Conservation (phyloP, 192 early-diverging fungal species). For the Backusella tuberculispora region DNA sequence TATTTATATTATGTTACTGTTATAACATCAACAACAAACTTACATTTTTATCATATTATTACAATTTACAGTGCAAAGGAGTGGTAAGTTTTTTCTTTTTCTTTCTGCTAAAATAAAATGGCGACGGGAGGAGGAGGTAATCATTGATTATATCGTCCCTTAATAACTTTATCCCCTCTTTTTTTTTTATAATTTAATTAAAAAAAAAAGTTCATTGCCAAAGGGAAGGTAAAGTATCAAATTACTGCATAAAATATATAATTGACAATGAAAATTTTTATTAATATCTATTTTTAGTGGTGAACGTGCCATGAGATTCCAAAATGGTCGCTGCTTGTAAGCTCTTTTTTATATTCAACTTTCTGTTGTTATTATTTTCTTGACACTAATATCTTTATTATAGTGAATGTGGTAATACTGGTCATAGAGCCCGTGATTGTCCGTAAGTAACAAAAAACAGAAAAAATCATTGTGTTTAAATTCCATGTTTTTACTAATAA, state of each 20-base stretch:
- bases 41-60: neutral
- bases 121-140: too few species aligned
- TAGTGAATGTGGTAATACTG: constrained; percentile 41
- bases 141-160: too few species aligned
- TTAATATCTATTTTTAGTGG: constrained; percentile 17
- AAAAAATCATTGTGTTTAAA: neutral
- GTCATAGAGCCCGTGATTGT: constrained; percentile 37
- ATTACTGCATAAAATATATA: neutral
- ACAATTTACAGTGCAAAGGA: constrained; percentile 30
- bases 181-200: neutral
- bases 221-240: constrained; percentile 27
- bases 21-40: neutral
- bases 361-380: too few species aligned
- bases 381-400: neutral
- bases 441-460: constrained; percentile 31
- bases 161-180: neutral
- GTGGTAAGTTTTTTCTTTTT: constrained; percentile 26
- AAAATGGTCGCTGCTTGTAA: constrained; percentile 42
- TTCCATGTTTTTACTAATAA: neutral
- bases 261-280: neutral
- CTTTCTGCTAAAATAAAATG: too few species aligned
- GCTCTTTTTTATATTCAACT: too few species aligned
- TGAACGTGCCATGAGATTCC: constrained; percentile 40
- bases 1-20: too few species aligned
- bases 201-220: neutral